Base-by-base conservation (phyloP, 768 basidiomycete genomes). In the Suillus ampliporus region DNA sequence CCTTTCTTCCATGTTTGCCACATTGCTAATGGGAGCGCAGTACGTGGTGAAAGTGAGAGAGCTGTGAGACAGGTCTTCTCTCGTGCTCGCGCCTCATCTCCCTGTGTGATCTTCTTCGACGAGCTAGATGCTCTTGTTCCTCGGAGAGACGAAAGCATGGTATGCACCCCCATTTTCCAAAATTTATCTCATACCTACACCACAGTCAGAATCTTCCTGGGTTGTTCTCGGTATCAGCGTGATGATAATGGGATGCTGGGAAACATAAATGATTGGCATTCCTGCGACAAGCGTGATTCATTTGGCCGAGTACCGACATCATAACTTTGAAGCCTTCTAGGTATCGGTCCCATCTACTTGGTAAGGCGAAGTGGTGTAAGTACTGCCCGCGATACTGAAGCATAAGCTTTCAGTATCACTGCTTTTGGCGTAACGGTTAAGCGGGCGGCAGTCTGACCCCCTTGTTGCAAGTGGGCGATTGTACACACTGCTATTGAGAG, bases 1-100 rank as follows among this genome's bases (percentile, higher is more conserved):
- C 38, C 5, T 17, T 43, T 37, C 31, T 31, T 21, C 17, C 28
- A 9, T 34, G 10, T 23, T 57, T n/a, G 31, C 15, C 28, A 50
- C 23, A 21, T 50, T 51, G 53, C 31, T 64, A 51, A 66, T 57
- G 21, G 21, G 10, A 23, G 10, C 5, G 7, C 70, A 97, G 94
- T 99, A 99, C 68, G 96, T 99, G 96, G 97, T 15, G 97, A 99
- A 78, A 97, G 95, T 73, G 97, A 99, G 73, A 80, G 94, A 28
- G 97, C 97, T 0, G 94, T 99, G 0, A 80, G 97, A 50, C 95
- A 97, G 72, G 93, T 98, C 0, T 99, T 99, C 76, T 89, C 92
- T 0, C 85, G 97, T 17, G 97, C 97, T 3, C 84, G 95, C 4
- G 95, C 96, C 1, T 97, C 95, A 0, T 88, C 94, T 2, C 97